Evolutionary conservation across 306 rosid genomes (phyloP).

Genomic region (Quercus bicolor): DNA sequence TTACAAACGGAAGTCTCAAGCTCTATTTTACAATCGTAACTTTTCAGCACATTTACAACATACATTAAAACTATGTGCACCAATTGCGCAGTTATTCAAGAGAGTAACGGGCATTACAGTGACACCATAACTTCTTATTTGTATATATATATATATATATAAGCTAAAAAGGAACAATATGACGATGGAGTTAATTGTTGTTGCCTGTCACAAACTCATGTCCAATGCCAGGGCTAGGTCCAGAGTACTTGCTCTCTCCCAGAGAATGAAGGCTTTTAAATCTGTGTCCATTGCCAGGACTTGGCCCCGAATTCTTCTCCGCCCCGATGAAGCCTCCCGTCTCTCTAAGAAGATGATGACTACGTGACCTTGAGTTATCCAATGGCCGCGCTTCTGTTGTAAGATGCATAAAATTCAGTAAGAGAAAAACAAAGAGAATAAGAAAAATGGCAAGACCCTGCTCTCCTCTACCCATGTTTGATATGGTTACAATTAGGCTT

Average conservation of each 20-base stretch:
- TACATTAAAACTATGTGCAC: not conserved
- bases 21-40: not conserved
- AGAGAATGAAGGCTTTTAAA: not conserved
- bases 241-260: constrained; percentile 28
- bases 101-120: not conserved
- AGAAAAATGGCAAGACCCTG: constrained; percentile 18
- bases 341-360: constrained; percentile 11
- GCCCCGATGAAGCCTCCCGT: constrained; percentile 7
- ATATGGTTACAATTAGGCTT: not conserved
- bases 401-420: not conserved
- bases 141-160: too few species aligned
- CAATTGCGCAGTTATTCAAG: not conserved
- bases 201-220: constrained; percentile 12
- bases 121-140: not conserved
- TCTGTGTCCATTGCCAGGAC: constrained; percentile 23
- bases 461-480: constrained; percentile 41
- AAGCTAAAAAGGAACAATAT: too few species aligned
- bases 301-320: constrained; percentile 29
- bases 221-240: constrained; percentile 46
- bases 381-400: constrained; percentile 41
- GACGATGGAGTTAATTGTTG: not conserved
- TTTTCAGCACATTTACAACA: not conserved
- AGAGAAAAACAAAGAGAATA: constrained; percentile 24
- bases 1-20: not conserved
- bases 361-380: not conserved